Evolutionary conservation across 108 stramenopile species (phyloP), one percentile per base, ranked within the genome.

Genomic region (Cylindrotheca fusiformis): DNA sequence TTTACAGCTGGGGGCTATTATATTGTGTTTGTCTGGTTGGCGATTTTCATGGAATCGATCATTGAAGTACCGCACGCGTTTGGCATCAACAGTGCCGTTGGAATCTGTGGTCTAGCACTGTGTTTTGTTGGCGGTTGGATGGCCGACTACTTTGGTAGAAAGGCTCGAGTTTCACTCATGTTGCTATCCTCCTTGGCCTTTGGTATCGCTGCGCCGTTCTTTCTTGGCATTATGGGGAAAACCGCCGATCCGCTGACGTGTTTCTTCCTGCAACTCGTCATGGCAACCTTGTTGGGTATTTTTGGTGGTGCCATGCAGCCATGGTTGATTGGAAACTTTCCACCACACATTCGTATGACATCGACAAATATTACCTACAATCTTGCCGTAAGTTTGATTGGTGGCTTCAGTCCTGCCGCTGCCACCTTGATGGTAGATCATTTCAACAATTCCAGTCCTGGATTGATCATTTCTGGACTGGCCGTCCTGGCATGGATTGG

Each of bases 311-410:
- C 88, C 14, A 67, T 86, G 51, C 69, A 57, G 44, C 78, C 85
- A 6, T 90, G 82, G 82, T 53, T 90, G n/a, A 72, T 85, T 6
- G 83, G 84, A 48, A 82, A 63, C 47, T 90, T 86, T 53, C 72
- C 81, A 0, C 58, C 71, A 10, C 66, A 82, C 29, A 64, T 79
- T 25, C 55, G 88, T 24, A 32, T 84, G 44, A 86, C 88, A 12
- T 69, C 67, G 22, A 78, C 72, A 1, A 71, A 75, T 10, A 56
- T 90, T 19, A 83, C 84, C 1, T 90, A 86, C 50, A 80, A 86
- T 56, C 41, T 86, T 19, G 71, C 85, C 10, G 80, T 80, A 54
- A 71, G 74, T 21, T 64, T 82, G 31, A 81, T 78, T 20, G 76
- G 79, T 23, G 88, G 83, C 1, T 83, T 82, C 44, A 67, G 66